These are phyloP conservation scores for Penicillium sp. DNA, from an alignment of 2,329 filamentous ascomycete species.

Conservation along the genomic window DNA sequence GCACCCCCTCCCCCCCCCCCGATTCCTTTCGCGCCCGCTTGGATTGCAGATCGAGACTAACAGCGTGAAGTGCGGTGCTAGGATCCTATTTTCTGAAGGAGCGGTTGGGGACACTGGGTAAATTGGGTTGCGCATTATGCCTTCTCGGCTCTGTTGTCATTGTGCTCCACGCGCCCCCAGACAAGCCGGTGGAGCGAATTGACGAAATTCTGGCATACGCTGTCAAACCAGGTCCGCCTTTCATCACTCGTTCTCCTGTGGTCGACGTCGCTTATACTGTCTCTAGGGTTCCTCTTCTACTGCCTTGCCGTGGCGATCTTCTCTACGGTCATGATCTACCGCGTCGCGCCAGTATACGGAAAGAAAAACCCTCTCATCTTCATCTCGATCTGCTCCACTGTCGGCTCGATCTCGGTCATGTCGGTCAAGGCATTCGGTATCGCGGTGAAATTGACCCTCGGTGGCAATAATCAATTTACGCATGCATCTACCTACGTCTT, in stretches of 20 bases:
- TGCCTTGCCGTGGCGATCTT: slow-evolving; percentile 74
- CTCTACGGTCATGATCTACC: slow-evolving; percentile 92
- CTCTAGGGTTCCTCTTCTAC: slow-evolving; percentile 79
- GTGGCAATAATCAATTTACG: slow-evolving; percentile 88
- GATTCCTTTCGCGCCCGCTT: neutral
- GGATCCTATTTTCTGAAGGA: slow-evolving; percentile 93
- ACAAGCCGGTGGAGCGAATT: slow-evolving; percentile 83
- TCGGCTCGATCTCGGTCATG: slow-evolving; percentile 97
- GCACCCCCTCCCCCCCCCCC: slow-evolving; percentile 2
- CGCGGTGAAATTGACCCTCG: slow-evolving; percentile 88
- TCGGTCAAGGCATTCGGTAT: slow-evolving; percentile 98
- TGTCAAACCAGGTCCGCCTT: slow-evolving; percentile 70
- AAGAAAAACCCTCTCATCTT: slow-evolving; percentile 95
- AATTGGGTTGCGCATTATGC: slow-evolving; percentile 92
- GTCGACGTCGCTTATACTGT: neutral
- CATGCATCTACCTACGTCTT: slow-evolving; percentile 97
- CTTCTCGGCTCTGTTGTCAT: slow-evolving; percentile 95
- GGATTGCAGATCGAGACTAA: slow-evolving; percentile 13
- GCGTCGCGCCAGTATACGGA: slow-evolving; percentile 78
- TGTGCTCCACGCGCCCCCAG: slow-evolving; percentile 90
- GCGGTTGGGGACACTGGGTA: slow-evolving; percentile 80
- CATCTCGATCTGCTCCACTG: slow-evolving; percentile 94
- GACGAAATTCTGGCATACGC: slow-evolving; percentile 89
- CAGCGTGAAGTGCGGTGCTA: slow-evolving; percentile 63
- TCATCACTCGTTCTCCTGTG: neutral